Base-by-base conservation (phyloP, 2,329 filamentous ascomycete genomes). In the Cercospora sp. region DNA sequence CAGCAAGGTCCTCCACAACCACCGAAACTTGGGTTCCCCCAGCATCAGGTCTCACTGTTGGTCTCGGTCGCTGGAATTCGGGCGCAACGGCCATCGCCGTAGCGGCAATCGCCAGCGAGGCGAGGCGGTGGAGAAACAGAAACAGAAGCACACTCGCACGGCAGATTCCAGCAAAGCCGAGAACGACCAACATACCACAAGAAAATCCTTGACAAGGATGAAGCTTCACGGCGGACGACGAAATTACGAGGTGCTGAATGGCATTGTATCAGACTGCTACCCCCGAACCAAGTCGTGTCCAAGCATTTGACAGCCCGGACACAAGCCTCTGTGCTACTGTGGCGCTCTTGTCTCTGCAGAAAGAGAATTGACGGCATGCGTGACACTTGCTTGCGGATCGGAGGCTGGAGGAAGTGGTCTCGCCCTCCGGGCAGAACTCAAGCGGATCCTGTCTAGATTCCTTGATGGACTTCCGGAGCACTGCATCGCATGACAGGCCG, bases 191-290 rank as follows among this genome's bases (percentile, higher is more conserved):
- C n/a, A 18, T 21, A 49, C 43, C 43, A 49, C 37, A 40, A 40
- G 16, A n/a, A 0, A 3, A 2, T n/a, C 37, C 6, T 1, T 3
- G 37, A n/a, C 37, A 40, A 40, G 37, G 37, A n/a, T 40, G 0
- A 37, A 37, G 34, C 32, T 37, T 34, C 32, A 34, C 32, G 32
- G 9, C 32, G 10, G 32, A 34, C 32, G 32, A 34, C 26, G 26
- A 5, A 28, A 40, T 40, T 40, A n/a, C 37, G 37, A 40, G 37
- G 37, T 8, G 6, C 16, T 43, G 18, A 51, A 51, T 62, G 24
- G 21, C 34, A 63, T 63, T 63, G 61, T 63, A 63, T 63, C 61
- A 63, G 61, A 63, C 40, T 63, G 40, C 61, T 53, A 51, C 61
- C 26, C n/a, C n/a, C n/a, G 37, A 8, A 61, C 18, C 34, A 40